These are phyloP conservation scores for Alternaria burnsii DNA, from an alignment of 2,329 filamentous ascomycete genomes.

Conservation along the genomic window DNA sequence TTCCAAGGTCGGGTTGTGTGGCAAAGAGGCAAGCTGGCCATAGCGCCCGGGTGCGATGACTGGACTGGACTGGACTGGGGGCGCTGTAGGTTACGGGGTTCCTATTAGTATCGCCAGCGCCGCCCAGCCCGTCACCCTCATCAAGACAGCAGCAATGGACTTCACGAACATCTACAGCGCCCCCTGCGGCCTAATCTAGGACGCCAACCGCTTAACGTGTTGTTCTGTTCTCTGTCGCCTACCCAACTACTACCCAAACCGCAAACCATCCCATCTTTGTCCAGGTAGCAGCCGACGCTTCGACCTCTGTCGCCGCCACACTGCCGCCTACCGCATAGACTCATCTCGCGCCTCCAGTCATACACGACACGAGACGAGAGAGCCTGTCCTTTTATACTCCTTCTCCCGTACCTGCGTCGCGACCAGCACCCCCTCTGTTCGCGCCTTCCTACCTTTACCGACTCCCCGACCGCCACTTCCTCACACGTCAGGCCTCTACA, in stretches of 20 bases:
- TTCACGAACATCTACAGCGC: slow-evolving; percentile 43
- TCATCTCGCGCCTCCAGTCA: slow-evolving; percentile 27
- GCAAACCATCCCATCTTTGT: slow-evolving; percentile 32
- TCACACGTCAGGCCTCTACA: slow-evolving; percentile 36
- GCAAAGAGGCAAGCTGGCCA: slow-evolving; percentile 33
- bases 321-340: slow-evolving; percentile 41
- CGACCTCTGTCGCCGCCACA: slow-evolving; percentile 37
- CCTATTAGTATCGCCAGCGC: slow-evolving; percentile 41
- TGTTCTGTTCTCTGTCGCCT: slow-evolving; percentile 29
- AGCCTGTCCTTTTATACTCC: slow-evolving; percentile 25
- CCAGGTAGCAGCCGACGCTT: slow-evolving; percentile 36
- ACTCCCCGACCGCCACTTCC: slow-evolving; percentile 41
- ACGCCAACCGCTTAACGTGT: slow-evolving; percentile 28
- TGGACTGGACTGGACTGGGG: slow-evolving; percentile 37
- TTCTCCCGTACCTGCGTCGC: slow-evolving; percentile 24
- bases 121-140: slow-evolving; percentile 36
- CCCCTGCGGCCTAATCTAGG: slow-evolving; percentile 45
- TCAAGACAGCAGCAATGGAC: slow-evolving; percentile 46
- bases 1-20: slow-evolving; percentile 22
- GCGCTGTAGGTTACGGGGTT: slow-evolving; percentile 31
- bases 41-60: slow-evolving; percentile 34
- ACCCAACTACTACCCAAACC: slow-evolving; percentile 13
- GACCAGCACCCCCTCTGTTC: slow-evolving; percentile 7
- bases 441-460: slow-evolving; percentile 28
- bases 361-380: slow-evolving; percentile 21